Conservation (phyloP, 148 eudicot genomes). For the Amaranthus cruentus region DNA sequence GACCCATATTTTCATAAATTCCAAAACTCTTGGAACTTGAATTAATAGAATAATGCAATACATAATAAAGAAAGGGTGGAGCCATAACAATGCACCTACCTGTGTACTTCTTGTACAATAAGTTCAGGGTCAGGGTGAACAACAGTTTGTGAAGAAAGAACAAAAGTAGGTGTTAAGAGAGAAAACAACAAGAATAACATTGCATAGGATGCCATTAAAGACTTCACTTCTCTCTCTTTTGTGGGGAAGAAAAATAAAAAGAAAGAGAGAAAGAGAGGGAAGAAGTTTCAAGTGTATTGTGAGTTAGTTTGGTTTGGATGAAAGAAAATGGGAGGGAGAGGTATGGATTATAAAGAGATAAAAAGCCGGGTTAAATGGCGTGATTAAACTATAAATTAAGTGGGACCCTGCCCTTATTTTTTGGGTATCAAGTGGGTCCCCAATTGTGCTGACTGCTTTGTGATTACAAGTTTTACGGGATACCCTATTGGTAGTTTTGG, state of each 20-base stretch:
- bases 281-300: constrained; percentile 10
- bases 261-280: constrained; percentile 9
- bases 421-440: constrained; percentile 1
- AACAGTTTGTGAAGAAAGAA: constrained; percentile 30
- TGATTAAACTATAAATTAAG: constrained; percentile 38
- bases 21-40: background rate
- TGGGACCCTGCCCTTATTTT: constrained; percentile 13
- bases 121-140: constrained; percentile 41
- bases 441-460: constrained; percentile 1
- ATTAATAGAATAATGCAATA: constrained; percentile 2
- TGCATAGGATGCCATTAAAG: constrained; percentile 23
- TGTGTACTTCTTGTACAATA: constrained; percentile 57
- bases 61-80: background rate
- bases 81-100: constrained; percentile 27
- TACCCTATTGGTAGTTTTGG: constrained; percentile 6
- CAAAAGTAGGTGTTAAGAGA: constrained; percentile 21
- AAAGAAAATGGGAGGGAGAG: constrained; percentile 6
- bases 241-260: background rate
- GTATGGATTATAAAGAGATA: constrained; percentile 39
- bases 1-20: background rate
- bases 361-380: constrained; percentile 43
- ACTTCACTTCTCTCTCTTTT: background rate
- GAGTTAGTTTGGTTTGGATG: background rate
- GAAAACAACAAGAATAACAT: constrained; percentile 19
- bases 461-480: constrained; percentile 41